These are phyloP conservation scores for Aspergillus tubingensis DNA, from an alignment of 2,329 filamentous ascomycete species.

Conservation along the genomic window DNA sequence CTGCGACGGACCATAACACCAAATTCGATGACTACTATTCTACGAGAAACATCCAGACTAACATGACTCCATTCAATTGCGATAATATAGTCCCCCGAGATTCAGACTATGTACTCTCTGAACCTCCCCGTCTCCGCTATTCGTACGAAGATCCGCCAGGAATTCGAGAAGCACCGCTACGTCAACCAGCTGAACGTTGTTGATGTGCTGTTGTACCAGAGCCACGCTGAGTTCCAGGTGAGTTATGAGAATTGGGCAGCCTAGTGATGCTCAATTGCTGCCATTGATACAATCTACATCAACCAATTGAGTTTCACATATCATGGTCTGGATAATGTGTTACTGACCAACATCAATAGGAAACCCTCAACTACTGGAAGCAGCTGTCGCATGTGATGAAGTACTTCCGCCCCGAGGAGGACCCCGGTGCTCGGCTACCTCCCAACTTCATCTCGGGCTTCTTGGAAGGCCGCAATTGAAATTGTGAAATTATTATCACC, in stretches of 20 bases:
- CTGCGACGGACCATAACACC: not conserved
- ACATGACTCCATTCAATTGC: not conserved
- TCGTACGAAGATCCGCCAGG: slow-evolving; percentile 90
- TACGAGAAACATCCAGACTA: not conserved
- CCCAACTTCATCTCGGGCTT: slow-evolving; percentile 92
- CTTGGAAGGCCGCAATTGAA: slow-evolving; percentile 72
- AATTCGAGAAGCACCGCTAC: slow-evolving; percentile 94
- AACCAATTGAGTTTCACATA: not conserved
- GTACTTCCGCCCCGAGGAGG: slow-evolving; percentile 90
- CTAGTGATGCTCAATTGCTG: not conserved
- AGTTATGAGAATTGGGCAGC: slow-evolving; percentile 17
- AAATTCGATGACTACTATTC: not conserved
- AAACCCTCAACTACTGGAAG: slow-evolving; percentile 99
- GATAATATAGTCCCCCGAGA: slow-evolving; percentile 78
- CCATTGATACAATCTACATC: too few relatives aligned
- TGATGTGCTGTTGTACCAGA: slow-evolving; percentile 87
- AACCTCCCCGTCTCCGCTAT: slow-evolving; percentile 83
- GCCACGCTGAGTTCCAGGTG: slow-evolving; percentile 92
- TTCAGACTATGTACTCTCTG: slow-evolving; percentile 95
- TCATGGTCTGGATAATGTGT: not conserved
- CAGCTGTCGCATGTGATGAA: slow-evolving; percentile 94
- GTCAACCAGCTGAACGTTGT: slow-evolving; percentile 85
- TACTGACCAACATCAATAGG: slow-evolving; percentile 54
- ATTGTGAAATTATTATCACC: slow-evolving; percentile 23
- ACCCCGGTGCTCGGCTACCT: slow-evolving; percentile 72